Evolutionary conservation across 169 alveolate genomes (phyloP).

Genomic region (Plasmodium billcollinsi): DNA sequence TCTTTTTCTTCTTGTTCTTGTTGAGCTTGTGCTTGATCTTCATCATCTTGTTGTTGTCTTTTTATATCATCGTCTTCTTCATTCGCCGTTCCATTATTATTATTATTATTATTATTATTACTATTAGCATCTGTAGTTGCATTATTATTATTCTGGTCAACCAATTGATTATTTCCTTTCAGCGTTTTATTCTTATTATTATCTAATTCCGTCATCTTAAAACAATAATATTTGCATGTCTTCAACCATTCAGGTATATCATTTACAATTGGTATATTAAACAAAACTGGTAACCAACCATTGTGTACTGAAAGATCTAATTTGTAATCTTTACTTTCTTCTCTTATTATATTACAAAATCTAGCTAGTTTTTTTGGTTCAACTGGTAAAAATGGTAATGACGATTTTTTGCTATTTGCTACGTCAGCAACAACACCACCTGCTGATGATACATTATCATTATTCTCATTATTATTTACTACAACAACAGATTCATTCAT

Average conservation of each 20-base stretch:
- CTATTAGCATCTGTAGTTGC: neutral
- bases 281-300: slow-evolving; percentile 69
- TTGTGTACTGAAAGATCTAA: slow-evolving; percentile 31
- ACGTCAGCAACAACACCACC: neutral
- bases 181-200: neutral
- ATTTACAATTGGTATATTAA: slow-evolving; percentile 64
- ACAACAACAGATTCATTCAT: neutral
- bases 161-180: neutral
- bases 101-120: neutral
- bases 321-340: slow-evolving; percentile 45
- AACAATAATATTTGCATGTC: slow-evolving; percentile 66
- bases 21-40: neutral
- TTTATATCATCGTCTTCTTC: slow-evolving; percentile 20
- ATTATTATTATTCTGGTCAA: slow-evolving; percentile 5
- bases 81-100: neutral
- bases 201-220: slow-evolving; percentile 52
- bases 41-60: slow-evolving; percentile 37
- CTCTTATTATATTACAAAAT: slow-evolving; percentile 75
- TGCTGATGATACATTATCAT: neutral
- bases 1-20: slow-evolving; percentile 1
- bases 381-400: slow-evolving; percentile 69
- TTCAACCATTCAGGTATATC: slow-evolving; percentile 75
- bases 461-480: slow-evolving; percentile 9
- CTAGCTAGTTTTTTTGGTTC: slow-evolving; percentile 79
- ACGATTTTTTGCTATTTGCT: slow-evolving; percentile 8